These are phyloP conservation scores for Aspergillus intermedius DNA, from an alignment of 2,329 filamentous ascomycete genomes.

Conservation along the genomic window DNA sequence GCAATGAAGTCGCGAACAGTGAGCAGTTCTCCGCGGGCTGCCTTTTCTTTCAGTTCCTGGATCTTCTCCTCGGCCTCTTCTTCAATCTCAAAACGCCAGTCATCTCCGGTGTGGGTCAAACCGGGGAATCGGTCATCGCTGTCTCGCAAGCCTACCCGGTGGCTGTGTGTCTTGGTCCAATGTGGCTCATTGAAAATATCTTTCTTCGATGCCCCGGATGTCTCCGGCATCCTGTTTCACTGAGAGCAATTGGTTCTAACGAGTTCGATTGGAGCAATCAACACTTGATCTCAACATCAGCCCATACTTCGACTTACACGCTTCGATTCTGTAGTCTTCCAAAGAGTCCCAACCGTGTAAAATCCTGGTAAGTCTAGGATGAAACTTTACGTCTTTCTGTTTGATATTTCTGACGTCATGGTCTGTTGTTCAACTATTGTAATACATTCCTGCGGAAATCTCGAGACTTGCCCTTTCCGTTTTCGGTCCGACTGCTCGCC, in stretches of 20 bases:
- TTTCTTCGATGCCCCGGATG: conserved; percentile 34
- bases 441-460: no score
- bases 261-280: not conserved
- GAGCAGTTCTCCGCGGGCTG: conserved; percentile 18
- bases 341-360: not conserved
- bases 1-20: conserved; percentile 22
- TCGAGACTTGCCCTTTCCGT: no score
- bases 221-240: conserved; percentile 9
- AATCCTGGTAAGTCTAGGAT: not conserved
- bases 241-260: not conserved
- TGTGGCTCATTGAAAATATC: conserved; percentile 41
- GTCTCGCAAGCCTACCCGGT: conserved; percentile 38
- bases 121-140: conserved; percentile 32
- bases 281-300: not conserved
- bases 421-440: no score
- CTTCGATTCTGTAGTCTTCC: not conserved
- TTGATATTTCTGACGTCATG: not conserved
- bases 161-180: conserved; percentile 34
- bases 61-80: conserved; percentile 20
- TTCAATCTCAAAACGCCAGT: conserved; percentile 17
- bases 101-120: conserved; percentile 29
- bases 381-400: not conserved
- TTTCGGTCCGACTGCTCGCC: no score
- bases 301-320: not conserved
- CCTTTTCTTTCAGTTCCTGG: conserved; percentile 17